Percentiles rank a stretch among this genome's conserved stretches.
These are phyloP conservation scores for Albatrellus ellisii DNA, from an alignment of 768 basidiomycete genomes.

Conservation along the genomic window DNA sequence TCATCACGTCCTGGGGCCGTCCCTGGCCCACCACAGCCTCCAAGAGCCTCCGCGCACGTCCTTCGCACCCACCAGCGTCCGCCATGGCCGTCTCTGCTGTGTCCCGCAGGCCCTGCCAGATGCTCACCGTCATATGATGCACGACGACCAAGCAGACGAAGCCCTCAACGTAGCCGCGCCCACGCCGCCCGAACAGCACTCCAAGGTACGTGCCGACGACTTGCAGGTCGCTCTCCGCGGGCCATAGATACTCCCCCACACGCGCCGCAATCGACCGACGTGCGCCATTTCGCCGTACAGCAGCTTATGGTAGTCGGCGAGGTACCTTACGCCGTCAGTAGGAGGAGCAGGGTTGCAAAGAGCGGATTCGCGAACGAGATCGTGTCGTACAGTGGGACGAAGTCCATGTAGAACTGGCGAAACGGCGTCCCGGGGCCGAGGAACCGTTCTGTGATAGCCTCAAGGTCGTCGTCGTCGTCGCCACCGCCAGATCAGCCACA, in stretches of 20 bases:
- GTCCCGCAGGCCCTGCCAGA: slow-evolving; percentile 50
- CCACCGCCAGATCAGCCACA: slow-evolving; percentile 9
- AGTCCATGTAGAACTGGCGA: slow-evolving; percentile 89
- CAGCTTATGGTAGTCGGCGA: slow-evolving; percentile 70
- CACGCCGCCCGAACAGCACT: slow-evolving; percentile 26
- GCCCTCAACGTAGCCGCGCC: slow-evolving; percentile 27
- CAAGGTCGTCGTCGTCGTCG: slow-evolving; percentile 24
- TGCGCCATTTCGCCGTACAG: slow-evolving; percentile 75
- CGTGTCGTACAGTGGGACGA: slow-evolving; percentile 77
- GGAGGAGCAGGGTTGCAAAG: slow-evolving; percentile 65
- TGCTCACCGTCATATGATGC: slow-evolving; percentile 64
- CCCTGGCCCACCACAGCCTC: slow-evolving; percentile 38
- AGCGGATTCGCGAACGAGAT: slow-evolving; percentile 74
- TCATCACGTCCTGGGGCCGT: slow-evolving; percentile 30
- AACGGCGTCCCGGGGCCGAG: slow-evolving; percentile 64
- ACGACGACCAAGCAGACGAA: slow-evolving; percentile 58
- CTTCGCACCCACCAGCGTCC: neutral
- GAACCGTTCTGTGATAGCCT: slow-evolving; percentile 40
- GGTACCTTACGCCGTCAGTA: slow-evolving; percentile 66
- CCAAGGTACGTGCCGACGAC: slow-evolving; percentile 52
- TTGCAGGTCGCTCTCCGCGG: slow-evolving; percentile 50
- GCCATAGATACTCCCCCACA: slow-evolving; percentile 54
- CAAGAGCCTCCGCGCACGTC: neutral
- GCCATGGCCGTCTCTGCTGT: neutral
- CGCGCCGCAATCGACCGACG: slow-evolving; percentile 34